Base-by-base conservation (phyloP, 2,329 filamentous ascomycete genomes). In the Mycosphaerella arachidis region DNA sequence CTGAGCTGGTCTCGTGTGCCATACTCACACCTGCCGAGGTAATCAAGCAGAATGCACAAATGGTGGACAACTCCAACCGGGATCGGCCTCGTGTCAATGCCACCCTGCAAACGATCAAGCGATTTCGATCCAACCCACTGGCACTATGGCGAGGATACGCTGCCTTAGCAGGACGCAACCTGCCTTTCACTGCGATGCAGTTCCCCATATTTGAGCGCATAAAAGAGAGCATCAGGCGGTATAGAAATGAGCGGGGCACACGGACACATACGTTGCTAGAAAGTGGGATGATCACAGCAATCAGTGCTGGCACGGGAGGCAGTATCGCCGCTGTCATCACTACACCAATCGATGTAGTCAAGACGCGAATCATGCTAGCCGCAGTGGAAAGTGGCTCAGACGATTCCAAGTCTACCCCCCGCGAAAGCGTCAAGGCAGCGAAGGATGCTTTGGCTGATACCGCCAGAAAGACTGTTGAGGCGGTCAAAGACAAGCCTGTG, bases 1-100 rank as follows among this genome's bases (percentile, higher is more conserved):
- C 88, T 1, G 92, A 97, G 75, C 83, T 92, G 66, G 89, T 91
- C 3, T 92, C 91, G 5, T 96, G 92, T 71, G 81, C 91, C 20
- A 90, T 96, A 62, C 83, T 96, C 37, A 93, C 92, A 0, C 92
- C 92, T 0, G 91, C 91, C 13, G 92, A 96, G 73, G 90, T 96
- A 7, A 84, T 96, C 64, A 96, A 97, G 77, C 92, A 96, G 72
- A 96, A 96, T 74, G 91, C 92, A 0, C 92, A 96, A 74, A 92
- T 96, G 83, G 79, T 94, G 0, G 79, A 79, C 68, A 69, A 63
- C 24, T 66, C 60, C 16, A 78, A 74, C 73, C 48, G 58, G 65
- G 53, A 62, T 48, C 55, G 63, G 37, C 51, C 71, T 13, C 60
- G 71, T 10, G 74, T 72, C 52, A 79, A 79, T 57, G 81, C 83